These are phyloP conservation scores for Lactifluus piperatus DNA, from an alignment of 768 basidiomycete genomes.

Conservation along the genomic window DNA sequence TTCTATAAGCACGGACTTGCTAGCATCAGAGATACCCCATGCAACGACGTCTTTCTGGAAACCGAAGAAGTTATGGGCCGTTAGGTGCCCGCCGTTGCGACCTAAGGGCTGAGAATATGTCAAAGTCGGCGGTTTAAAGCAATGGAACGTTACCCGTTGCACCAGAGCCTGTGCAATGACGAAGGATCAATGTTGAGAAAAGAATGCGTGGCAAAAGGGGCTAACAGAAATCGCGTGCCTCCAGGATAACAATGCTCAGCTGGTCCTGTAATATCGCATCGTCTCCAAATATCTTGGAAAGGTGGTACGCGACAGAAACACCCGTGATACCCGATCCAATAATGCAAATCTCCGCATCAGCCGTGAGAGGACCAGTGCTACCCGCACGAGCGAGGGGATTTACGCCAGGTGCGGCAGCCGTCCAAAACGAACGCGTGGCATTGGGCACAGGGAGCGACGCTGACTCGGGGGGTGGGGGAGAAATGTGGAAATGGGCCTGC, in stretches of 20 bases:
- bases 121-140: background rate
- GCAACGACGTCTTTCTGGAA: conserved; percentile 33
- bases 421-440: conserved; percentile 70
- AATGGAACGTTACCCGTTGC: conserved; percentile 49
- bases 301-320: conserved; percentile 63
- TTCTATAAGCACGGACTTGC: conserved; percentile 47
- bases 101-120: conserved; percentile 32
- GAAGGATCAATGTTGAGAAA: background rate
- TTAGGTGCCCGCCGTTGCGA: conserved; percentile 73
- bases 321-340: conserved; percentile 79
- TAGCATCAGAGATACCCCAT: conserved; percentile 49
- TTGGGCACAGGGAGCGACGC: conserved; percentile 46
- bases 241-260: conserved; percentile 55
- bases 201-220: conserved; percentile 9
- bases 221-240: conserved; percentile 83
- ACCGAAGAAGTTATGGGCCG: conserved; percentile 37
- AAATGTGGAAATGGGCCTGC: background rate
- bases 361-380: conserved; percentile 49
- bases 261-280: conserved; percentile 17
- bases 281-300: conserved; percentile 32
- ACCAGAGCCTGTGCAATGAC: conserved; percentile 45
- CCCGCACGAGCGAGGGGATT: conserved; percentile 65
- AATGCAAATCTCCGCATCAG: conserved; percentile 62
- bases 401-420: conserved; percentile 41
- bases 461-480: background rate